A percentile compares a stretch with the other conserved stretches of the same genome.
phyloP scores from a whole-genome alignment of 2,329 filamentous ascomycete species.

The Colletotrichum australisinense region DNA sequence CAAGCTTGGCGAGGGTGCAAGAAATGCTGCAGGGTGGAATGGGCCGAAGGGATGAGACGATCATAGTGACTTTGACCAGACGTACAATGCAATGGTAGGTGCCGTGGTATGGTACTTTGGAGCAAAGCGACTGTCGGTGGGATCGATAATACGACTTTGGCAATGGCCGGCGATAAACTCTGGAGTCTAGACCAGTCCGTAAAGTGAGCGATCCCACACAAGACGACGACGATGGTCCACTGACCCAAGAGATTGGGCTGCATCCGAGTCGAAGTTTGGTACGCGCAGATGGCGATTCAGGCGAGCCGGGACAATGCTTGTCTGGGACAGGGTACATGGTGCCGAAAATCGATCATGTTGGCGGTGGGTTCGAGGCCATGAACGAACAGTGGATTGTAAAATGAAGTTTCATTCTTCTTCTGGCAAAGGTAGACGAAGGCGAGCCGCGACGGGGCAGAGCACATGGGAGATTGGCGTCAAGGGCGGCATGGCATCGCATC shows the following conservation, averaged over 20 bases:
- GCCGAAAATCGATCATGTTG: background rate
- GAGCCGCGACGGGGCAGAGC: background rate
- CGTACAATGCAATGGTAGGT: background rate
- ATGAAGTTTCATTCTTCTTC: background rate
- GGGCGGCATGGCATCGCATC: background rate
- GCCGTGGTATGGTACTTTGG: conserved; percentile 9
- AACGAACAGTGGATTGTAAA: background rate
- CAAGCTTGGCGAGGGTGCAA: background rate
- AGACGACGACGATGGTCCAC: background rate
- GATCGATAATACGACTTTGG: background rate
- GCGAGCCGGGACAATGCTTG: background rate
- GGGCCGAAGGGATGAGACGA: conserved; percentile 12
- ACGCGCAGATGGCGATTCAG: background rate
- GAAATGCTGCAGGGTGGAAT: conserved; percentile 1
- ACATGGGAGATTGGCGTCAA: background rate
- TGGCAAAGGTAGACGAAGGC: background rate
- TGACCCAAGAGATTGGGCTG: background rate
- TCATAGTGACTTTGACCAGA: background rate
- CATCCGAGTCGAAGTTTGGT: background rate
- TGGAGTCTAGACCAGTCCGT: background rate
- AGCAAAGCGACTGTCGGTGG: background rate
- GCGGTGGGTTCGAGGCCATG: background rate
- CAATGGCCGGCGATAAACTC: conserved; percentile 4
- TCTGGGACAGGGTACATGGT: background rate
- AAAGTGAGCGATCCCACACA: background rate